Percentiles rank a stretch among this genome's conserved stretches.
Conservation (phyloP, 2,329 filamentous ascomycete genomes). For the Fusarium pseudoanthophilum region DNA sequence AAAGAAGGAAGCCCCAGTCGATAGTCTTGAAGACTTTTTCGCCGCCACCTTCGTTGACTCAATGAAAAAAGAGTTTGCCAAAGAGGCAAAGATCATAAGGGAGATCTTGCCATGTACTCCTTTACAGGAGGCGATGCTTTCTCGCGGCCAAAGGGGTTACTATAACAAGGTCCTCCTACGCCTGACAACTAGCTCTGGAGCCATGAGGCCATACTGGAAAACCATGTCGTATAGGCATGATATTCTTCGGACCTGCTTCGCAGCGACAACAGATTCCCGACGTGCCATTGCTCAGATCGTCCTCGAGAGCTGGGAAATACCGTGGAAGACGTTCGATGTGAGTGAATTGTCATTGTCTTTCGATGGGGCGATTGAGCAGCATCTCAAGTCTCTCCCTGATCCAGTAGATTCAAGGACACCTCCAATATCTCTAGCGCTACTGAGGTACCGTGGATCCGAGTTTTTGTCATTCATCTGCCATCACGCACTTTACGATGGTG, state of each 20-base stretch:
- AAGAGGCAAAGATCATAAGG: conserved; percentile 53
- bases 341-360: conserved; percentile 49
- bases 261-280: conserved; percentile 67
- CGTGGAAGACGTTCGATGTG: conserved; percentile 54
- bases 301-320: conserved; percentile 57
- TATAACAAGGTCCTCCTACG: conserved; percentile 77
- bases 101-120: conserved; percentile 83
- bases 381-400: conserved; percentile 52
- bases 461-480: conserved; percentile 69
- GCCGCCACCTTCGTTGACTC: conserved; percentile 37
- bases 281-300: conserved; percentile 80
- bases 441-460: conserved; percentile 45
- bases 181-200: conserved; percentile 60
- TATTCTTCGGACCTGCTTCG: conserved; percentile 82
- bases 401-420: conserved; percentile 58
- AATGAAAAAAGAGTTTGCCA: conserved; percentile 48
- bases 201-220: conserved; percentile 70
- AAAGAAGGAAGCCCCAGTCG: neutral
- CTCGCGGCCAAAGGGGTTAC: conserved; percentile 67
- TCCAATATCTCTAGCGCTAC: conserved; percentile 58
- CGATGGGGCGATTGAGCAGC: conserved; percentile 52
- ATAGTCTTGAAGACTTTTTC: conserved; percentile 38
- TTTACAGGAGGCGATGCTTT: conserved; percentile 88
- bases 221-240: conserved; percentile 73
- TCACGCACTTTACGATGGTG: conserved; percentile 88